A percentile compares a stretch with the other conserved stretches of the same genome.
phyloP scores from a whole-genome alignment of 75 land plant genomes.

The Pinus taeda region DNA sequence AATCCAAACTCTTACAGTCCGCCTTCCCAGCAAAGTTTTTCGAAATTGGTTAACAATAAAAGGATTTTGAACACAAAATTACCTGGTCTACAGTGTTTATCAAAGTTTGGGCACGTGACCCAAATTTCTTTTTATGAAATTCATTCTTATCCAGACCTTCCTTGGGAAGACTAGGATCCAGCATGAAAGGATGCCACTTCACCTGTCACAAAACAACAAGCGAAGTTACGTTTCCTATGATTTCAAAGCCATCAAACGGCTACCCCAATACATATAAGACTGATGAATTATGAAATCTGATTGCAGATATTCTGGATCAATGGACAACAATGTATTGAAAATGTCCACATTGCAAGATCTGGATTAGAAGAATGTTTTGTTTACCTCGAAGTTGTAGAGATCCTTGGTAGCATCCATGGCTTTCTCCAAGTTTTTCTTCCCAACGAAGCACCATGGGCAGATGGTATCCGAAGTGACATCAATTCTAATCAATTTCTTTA shows the following conservation, averaged over 20 bases:
- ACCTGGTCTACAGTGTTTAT: slow-evolving; percentile 10
- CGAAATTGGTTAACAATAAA: background rate
- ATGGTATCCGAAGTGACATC: slow-evolving; percentile 37
- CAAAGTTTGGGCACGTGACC: slow-evolving; percentile 2
- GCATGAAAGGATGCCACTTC: slow-evolving; percentile 33
- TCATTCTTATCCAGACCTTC: slow-evolving; percentile 33
- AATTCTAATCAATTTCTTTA: slow-evolving; percentile 22
- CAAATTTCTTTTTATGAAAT: slow-evolving; percentile 30
- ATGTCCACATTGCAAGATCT: background rate
- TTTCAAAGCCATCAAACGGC: background rate
- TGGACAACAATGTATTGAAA: background rate
- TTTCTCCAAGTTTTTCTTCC: slow-evolving; percentile 34
- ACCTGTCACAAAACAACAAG: slow-evolving; percentile 12
- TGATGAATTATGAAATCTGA: background rate
- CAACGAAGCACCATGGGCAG: slow-evolving; percentile 45
- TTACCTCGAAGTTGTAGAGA: slow-evolving; percentile 24
- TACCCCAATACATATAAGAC: background rate
- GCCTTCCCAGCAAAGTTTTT: no score
- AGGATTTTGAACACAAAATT: background rate
- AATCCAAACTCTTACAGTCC: no score
- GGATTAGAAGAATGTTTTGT: no score
- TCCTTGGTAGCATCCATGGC: slow-evolving; percentile 28
- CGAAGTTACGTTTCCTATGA: background rate
- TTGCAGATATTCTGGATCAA: background rate
- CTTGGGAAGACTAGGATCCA: slow-evolving; percentile 33